Base-by-base conservation (phyloP, 1,284 basidiomycete species). In the Cryptococcus neoformans region DNA sequence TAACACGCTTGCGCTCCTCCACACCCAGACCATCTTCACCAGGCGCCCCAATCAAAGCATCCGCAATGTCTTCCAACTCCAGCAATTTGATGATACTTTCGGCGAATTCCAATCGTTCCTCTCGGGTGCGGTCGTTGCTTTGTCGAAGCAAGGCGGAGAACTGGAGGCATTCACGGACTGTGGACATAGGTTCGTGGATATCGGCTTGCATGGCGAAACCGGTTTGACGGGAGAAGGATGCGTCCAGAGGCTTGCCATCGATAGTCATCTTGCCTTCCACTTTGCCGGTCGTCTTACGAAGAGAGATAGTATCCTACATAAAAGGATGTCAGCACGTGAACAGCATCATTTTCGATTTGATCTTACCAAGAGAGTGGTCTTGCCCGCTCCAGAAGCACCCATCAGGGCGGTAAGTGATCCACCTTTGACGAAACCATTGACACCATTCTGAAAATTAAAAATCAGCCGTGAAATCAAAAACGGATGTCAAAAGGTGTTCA, bases 131-230 rank as follows among this genome's bases (percentile, higher is more conserved):
- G 34, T 74, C 57, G 56, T 78, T 74, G 3, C 81, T 79, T 67
- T 84, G 83, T 49, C 84, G 81, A 8, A 85, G 78, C 69, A 83
- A 81, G 4, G 84, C 83, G 1, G 81, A 83, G 74, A 83, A 83
- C 46, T 81, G 78, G 46, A 85, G 75, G 0, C 83, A 82, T 64
- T 85, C 83, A 49, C 83, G 80, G 17, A 84, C 81, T 36, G 82
- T 83, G 6, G 90, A 84, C 10, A 88, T 91, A 59, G 84, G 87
- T 75, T 92, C 89, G 73, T 94, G 92, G 2, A 88, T 86, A 67
- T 94, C 91, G 83, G 69, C 65, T 77, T 92, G 90, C 69, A 92
- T 88, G 39, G 88, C 89, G 60, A 81, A 83, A 6, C 80, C 83
- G 28, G 42, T n/a, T n/a, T 44, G 42, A 16, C 42, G 42, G 21